Conservation (phyloP, 148 eudicot species). For the Camellia granthamiana region DNA sequence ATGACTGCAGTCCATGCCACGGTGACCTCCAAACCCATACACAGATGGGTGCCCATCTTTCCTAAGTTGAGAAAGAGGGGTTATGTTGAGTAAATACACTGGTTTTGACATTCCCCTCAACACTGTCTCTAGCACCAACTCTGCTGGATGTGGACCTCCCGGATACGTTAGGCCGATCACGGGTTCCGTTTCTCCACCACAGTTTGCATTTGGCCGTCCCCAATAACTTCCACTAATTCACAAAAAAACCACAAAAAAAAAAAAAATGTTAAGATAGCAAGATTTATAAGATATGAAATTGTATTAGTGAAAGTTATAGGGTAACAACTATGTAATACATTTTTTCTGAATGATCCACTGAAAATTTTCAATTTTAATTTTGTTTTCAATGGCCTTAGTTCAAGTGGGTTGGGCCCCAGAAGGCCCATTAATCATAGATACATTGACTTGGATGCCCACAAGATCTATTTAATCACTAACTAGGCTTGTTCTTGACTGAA, state of each 20-base stretch:
- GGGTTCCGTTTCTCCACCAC: constrained; percentile 20
- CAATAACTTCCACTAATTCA: constrained; percentile 12
- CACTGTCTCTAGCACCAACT: constrained; percentile 23
- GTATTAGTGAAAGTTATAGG: too few relatives aligned
- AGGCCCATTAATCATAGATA: too few relatives aligned
- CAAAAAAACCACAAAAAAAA: neutral
- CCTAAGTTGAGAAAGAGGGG: neutral
- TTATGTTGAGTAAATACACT: too few relatives aligned
- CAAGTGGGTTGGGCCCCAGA: too few relatives aligned
- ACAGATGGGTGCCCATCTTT: constrained; percentile 30
- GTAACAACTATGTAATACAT: too few relatives aligned
- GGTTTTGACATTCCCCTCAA: constrained; percentile 7
- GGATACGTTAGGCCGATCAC: constrained; percentile 1
- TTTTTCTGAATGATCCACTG: too few relatives aligned
- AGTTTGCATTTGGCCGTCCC: constrained; percentile 14
- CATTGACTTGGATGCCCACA: too few relatives aligned
- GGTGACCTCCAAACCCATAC: constrained; percentile 21
- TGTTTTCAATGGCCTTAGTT: too few relatives aligned
- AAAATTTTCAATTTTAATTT: too few relatives aligned
- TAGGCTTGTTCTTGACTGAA: too few relatives aligned
- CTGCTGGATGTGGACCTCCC: constrained; percentile 19
- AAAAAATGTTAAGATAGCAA: too few relatives aligned
- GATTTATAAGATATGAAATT: neutral
- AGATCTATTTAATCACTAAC: too few relatives aligned
- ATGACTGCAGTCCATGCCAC: constrained; percentile 26